Evolutionary conservation across 1,284 basidiomycete species (phyloP), one percentile per base, ranked within the genome.

Genomic region (Puccinia polysora): DNA sequence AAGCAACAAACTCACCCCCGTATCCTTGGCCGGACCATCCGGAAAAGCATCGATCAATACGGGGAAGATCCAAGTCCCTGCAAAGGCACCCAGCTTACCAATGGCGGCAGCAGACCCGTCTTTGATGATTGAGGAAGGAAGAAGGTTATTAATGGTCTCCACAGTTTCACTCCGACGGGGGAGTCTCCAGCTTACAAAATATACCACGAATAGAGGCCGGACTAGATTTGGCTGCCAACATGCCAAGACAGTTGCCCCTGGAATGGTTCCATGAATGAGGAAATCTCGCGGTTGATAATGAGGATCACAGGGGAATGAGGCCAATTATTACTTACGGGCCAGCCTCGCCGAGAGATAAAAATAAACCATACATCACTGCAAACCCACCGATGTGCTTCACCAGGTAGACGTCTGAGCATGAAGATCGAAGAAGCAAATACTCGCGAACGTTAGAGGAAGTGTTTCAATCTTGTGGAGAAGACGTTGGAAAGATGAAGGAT

Each of bases 31-130:
- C n/a, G 64, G 52, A 28, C 64, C 72, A 1, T 53, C 50, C 28
- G 64, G 67, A 36, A 69, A 69, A 7, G 64, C 64, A 58, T 69
- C 58, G 28, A 69, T 67, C 47, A 67, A 18, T 20, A 64, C 55
- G 15, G 64, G 64, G 28, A 67, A 67, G 20, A 60, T 83, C 86
- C 86, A 90, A 58, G 87, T 89, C 45, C 90, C 89, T 70, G 87
- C 85, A 79, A 93, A 92, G 3, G 91, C 91, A 32, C 90, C 90
- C 53, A 91, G 78, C 81, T 96, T 97, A n/a, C 93, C 94, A 45
- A 91, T 79, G 2, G 91, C 93, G 53, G 93, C 93, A 2, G 90
- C 90, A 55, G 86, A 77, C 34, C 89, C 90, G 78, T 92, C 69
- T 72, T n/a, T n/a, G n/a, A n/a, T n/a, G n/a, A n/a, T n/a, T n/a